Conservation (phyloP, 192 early-diverging fungal genomes). For the Coemansia sp. region DNA sequence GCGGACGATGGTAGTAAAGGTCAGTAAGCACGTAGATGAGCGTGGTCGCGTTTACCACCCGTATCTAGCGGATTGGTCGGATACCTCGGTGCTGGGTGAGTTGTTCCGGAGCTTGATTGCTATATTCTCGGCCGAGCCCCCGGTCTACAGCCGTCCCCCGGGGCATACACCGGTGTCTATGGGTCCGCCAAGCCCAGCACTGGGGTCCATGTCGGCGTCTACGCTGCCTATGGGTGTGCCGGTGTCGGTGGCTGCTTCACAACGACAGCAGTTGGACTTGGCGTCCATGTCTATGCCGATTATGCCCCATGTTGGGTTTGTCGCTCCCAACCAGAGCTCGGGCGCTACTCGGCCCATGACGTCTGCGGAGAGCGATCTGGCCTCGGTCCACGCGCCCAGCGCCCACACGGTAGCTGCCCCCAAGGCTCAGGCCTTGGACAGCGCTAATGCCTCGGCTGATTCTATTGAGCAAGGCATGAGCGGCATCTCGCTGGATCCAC, state of each 20-base stretch:
- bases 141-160: conserved; percentile 42
- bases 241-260: conserved; percentile 15
- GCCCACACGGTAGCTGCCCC: background rate
- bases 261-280: background rate
- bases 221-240: conserved; percentile 23
- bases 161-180: conserved; percentile 17
- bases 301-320: background rate
- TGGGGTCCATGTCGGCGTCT: conserved; percentile 29
- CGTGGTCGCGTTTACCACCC: conserved; percentile 81
- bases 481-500: conserved; percentile 4
- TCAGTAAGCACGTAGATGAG: conserved; percentile 79
- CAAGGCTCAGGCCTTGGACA: background rate
- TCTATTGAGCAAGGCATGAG: conserved; percentile 8
- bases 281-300: conserved; percentile 9
- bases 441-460: conserved; percentile 4
- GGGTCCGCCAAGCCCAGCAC: conserved; percentile 3
- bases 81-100: conserved; percentile 25
- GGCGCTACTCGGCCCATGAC: conserved; percentile 3
- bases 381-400: conserved; percentile 10
- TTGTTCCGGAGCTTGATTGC: conserved; percentile 34
- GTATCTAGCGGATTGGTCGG: conserved; percentile 73
- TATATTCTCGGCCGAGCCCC: conserved; percentile 50
- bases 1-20: conserved; percentile 77
- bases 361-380: conserved; percentile 21
- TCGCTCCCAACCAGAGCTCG: background rate